phyloP scores from a whole-genome alignment of 2,329 filamentous ascomycete species.

The Sporothrix curviconia region DNA sequence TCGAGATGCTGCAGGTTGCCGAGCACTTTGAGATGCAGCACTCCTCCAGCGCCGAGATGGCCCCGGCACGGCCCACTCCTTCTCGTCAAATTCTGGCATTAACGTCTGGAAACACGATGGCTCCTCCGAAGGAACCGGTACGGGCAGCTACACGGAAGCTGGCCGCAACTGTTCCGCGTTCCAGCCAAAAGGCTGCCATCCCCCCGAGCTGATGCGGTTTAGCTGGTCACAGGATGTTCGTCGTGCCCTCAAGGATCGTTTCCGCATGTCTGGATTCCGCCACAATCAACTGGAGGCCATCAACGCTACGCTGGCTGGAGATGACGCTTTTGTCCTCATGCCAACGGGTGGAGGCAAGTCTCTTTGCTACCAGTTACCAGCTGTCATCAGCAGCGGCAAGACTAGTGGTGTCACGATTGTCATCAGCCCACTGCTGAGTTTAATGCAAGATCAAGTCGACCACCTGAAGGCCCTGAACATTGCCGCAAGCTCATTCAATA shows the following conservation, averaged over 20 bases:
- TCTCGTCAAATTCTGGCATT: constrained; percentile 38
- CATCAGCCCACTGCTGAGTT: constrained; percentile 85
- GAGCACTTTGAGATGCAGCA: constrained; percentile 41
- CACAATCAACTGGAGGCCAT: constrained; percentile 92
- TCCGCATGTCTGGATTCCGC: constrained; percentile 79
- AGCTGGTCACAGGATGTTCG: constrained; percentile 85
- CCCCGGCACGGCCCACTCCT: constrained; percentile 17
- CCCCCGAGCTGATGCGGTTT: constrained; percentile 54
- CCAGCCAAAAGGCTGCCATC: constrained; percentile 29
- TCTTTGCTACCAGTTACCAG: constrained; percentile 90
- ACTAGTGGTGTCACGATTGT: constrained; percentile 87
- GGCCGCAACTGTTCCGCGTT: constrained; percentile 4
- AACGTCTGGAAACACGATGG: constrained; percentile 41
- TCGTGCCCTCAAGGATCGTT: constrained; percentile 70
- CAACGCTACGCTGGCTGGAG: constrained; percentile 79
- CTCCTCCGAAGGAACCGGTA: constrained; percentile 31
- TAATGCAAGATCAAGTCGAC: constrained; percentile 95
- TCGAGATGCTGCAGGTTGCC: constrained; percentile 44
- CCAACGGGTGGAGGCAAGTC: constrained; percentile 96
- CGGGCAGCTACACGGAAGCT: constrained; percentile 28
- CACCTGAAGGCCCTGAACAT: constrained; percentile 72
- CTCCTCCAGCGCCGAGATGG: constrained; percentile 25
- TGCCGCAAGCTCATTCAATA: constrained; percentile 74
- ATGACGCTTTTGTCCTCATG: constrained; percentile 95
- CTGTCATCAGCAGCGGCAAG: constrained; percentile 71